Conservation (phyloP, 139 green algal species). For the Chlamydomonas schloesseri region DNA sequence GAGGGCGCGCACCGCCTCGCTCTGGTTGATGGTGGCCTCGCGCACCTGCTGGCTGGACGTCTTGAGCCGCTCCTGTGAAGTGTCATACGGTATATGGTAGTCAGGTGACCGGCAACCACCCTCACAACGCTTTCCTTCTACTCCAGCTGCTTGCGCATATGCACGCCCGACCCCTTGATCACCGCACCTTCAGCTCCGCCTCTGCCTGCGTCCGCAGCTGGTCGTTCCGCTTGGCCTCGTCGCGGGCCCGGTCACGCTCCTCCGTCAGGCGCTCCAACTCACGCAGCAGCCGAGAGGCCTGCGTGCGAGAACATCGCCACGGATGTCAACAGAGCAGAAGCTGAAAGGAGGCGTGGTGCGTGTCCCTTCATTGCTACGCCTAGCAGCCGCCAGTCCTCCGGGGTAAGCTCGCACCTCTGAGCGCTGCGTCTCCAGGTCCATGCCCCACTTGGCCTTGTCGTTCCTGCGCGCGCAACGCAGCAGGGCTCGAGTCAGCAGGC, state of each 20-base stretch:
- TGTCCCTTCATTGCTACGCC: too few relatives aligned
- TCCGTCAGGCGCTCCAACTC: constrained; percentile 81
- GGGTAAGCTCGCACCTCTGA: constrained; percentile 32
- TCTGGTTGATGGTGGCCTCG: constrained; percentile 70
- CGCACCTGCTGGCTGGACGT: constrained; percentile 61
- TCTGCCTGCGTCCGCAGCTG: constrained; percentile 63
- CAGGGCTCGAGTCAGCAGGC: too few relatives aligned
- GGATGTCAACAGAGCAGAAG: too few relatives aligned
- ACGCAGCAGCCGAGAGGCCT: constrained; percentile 64
- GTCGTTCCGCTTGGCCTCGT: constrained; percentile 71
- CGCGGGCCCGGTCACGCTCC: constrained; percentile 74
- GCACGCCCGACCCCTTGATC: neutral
- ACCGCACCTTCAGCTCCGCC: constrained; percentile 64
- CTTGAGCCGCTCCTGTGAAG: constrained; percentile 69
- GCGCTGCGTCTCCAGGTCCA: constrained; percentile 46
- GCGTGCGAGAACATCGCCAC: neutral
- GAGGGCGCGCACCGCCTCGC: constrained; percentile 65
- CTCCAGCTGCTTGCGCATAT: too few relatives aligned
- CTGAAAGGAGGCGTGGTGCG: too few relatives aligned
- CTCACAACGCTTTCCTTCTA: too few relatives aligned
- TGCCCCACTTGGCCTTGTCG: constrained; percentile 54
- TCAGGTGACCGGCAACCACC: too few relatives aligned
- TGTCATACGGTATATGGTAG: neutral
- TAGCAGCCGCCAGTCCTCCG: too few relatives aligned
- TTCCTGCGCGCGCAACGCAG: constrained; percentile 15